Percentiles rank a stretch among this genome's conserved stretches.
phyloP scores from a whole-genome alignment of 2,329 filamentous ascomycete genomes.

The Fusarium musae region DNA sequence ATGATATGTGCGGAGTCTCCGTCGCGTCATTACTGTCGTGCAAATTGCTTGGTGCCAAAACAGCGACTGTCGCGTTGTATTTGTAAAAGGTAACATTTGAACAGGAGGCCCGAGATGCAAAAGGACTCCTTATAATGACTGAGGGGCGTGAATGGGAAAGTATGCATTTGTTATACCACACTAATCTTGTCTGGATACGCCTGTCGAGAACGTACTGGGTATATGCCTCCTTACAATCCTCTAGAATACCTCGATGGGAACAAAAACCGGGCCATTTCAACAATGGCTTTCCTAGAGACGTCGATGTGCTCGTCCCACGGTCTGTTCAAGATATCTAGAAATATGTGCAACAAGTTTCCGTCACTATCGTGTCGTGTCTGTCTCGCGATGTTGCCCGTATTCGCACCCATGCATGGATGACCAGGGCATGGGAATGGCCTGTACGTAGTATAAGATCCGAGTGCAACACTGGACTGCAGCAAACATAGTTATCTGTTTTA shows the following conservation, averaged over 20 bases:
- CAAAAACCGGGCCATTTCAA: not conserved
- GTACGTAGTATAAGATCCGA: constrained; percentile 19
- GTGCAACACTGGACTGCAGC: constrained; percentile 8
- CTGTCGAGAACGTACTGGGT: not conserved
- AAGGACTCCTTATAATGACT: not conserved
- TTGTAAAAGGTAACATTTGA: not conserved
- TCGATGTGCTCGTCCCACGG: not conserved
- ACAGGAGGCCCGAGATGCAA: not conserved
- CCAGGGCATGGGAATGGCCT: constrained; percentile 11
- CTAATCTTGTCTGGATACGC: not conserved
- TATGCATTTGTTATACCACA: not conserved
- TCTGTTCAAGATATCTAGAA: not conserved
- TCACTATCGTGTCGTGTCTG: constrained; percentile 10
- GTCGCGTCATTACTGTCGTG: constrained; percentile 36
- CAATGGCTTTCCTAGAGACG: not conserved
- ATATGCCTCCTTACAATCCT: not conserved
- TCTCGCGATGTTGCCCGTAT: constrained; percentile 34
- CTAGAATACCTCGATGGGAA: not conserved
- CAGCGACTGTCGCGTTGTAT: not conserved
- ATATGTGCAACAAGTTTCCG: constrained; percentile 7
- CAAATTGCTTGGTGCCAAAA: not conserved
- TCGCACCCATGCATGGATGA: constrained; percentile 31
- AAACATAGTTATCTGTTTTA: constrained; percentile 4
- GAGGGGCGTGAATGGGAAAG: not conserved
- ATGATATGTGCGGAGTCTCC: constrained; percentile 1